Base-by-base conservation (phyloP, 2,329 filamentous ascomycete species). In the Corinectria fuckeliana region DNA sequence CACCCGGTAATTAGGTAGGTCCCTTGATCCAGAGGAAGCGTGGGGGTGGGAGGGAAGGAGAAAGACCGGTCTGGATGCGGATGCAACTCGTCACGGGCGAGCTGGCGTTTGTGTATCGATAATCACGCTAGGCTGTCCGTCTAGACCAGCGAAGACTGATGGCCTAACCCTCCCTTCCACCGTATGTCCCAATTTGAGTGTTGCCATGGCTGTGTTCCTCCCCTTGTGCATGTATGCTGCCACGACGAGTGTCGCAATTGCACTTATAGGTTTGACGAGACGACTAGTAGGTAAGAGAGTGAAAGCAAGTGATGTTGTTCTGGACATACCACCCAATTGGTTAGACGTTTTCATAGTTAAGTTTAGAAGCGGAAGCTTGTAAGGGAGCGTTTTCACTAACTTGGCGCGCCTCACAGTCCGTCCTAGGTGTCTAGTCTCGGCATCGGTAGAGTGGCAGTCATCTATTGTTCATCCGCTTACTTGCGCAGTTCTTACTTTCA, bases 1-100 rank as follows among this genome's bases (percentile, higher is more conserved):
- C 45, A 45, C 42, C 23, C 56, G 61, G 52, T 62, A 62, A 60
- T 62, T 64, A 61, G 50, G 47, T 62, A 59, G 38, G 42, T 38
- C 49, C 47, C 48, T 59, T 60, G 50, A 38, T 54, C 39, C 36
- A 30, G 44, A 45, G 50, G 34, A 23, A 16, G 50, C 44, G 56
- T 56, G 59, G 59, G 56, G 56, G 61, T 56, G 59, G 30, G 32
- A 50, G 21, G 21, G 42, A 30, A 38, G 25, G 50, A 32, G 56
- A 45, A n/a, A n/a, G 25, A 26, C 10, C 20, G 38, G 59, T 42
- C 51, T 59, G 49, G 45, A 50, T 42, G 36, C 50, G 56, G 45
- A 50, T 42, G 36, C 50, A 56, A 50, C 42, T 58, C 48, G 56
- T 44, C 23, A 41, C 26, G 34, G 45, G 34, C 36, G 42, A 48